Evolutionary conservation across 2,329 filamentous ascomycete genomes (phyloP).

Genomic region (Alternaria sp.): DNA sequence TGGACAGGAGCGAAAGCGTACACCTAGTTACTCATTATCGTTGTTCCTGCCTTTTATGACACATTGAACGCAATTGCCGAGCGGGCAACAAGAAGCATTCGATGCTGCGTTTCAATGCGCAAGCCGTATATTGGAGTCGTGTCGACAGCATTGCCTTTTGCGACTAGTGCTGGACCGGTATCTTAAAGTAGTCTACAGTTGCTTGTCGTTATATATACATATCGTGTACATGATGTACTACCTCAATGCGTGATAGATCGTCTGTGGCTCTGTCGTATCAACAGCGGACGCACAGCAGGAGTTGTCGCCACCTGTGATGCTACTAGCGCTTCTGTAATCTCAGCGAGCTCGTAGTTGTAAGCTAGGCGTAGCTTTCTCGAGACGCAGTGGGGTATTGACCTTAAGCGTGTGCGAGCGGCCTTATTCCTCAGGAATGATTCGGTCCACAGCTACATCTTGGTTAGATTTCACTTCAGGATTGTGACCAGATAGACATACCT

Average conservation of each 20-base stretch:
- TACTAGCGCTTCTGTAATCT: neutral
- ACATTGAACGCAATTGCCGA: too few relatives aligned
- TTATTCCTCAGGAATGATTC: constrained; percentile 38
- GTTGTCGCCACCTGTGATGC: neutral
- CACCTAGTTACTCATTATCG: neutral
- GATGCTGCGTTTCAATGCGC: too few relatives aligned
- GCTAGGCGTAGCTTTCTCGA: too few relatives aligned
- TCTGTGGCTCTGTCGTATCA: neutral
- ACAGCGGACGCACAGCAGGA: neutral
- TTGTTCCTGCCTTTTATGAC: too few relatives aligned
- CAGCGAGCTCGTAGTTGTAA: neutral
- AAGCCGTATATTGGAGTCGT: rapidly evolving
- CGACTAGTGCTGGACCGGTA: neutral
- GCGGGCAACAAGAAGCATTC: too few relatives aligned
- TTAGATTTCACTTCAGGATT: constrained; percentile 2
- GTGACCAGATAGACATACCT: constrained; percentile 30
- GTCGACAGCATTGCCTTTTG: neutral
- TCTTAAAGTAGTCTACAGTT: neutral
- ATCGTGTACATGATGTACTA: neutral
- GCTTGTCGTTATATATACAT: neutral
- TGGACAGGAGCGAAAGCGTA: neutral
- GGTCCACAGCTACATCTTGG: constrained; percentile 38
- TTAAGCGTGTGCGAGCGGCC: rapidly evolving
- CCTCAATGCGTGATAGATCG: neutral
- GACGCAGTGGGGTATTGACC: too few relatives aligned